A percentile compares a stretch with the other conserved stretches of the same genome.
Evolutionary conservation across 371 early-diverging fungal genomes (phyloP).

Genomic region (Syncephalastrum racemosum): DNA sequence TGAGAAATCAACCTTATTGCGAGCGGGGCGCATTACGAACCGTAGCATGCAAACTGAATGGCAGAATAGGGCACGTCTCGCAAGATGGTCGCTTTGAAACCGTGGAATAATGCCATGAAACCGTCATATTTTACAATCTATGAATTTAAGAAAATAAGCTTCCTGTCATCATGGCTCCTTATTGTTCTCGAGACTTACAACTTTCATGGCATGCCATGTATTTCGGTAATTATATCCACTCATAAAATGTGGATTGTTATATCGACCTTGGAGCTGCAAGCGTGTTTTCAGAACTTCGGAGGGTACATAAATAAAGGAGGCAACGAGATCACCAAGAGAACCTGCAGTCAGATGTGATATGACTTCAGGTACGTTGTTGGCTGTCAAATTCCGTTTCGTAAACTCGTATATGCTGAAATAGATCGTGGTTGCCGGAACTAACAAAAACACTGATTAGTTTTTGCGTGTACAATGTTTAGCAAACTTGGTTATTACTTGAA

Average conservation of each 20-base stretch:
- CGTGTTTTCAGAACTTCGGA: constrained; percentile 81
- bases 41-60: constrained; percentile 73
- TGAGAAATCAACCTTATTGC: no score
- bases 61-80: constrained; percentile 76
- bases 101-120: constrained; percentile 62
- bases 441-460: not conserved
- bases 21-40: constrained; percentile 22
- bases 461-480: not conserved
- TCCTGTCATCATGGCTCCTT: not conserved
- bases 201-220: constrained; percentile 71
- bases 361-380: constrained; percentile 57
- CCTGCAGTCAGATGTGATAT: constrained; percentile 71
- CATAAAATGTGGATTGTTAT: constrained; percentile 75
- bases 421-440: constrained; percentile 66
- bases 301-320: constrained; percentile 77
- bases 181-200: constrained; percentile 33
- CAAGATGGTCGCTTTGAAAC: constrained; percentile 65
- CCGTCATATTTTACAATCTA: constrained; percentile 71
- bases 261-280: constrained; percentile 79
- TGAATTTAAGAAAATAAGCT: not conserved
- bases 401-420: constrained; percentile 81
- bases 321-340: constrained; percentile 72
- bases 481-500: constrained; percentile 47
- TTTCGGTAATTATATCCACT: constrained; percentile 76
- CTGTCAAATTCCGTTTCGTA: constrained; percentile 64